Base-by-base conservation (phyloP, 257 asterid genomes). In the Voacanga thouarsii region DNA sequence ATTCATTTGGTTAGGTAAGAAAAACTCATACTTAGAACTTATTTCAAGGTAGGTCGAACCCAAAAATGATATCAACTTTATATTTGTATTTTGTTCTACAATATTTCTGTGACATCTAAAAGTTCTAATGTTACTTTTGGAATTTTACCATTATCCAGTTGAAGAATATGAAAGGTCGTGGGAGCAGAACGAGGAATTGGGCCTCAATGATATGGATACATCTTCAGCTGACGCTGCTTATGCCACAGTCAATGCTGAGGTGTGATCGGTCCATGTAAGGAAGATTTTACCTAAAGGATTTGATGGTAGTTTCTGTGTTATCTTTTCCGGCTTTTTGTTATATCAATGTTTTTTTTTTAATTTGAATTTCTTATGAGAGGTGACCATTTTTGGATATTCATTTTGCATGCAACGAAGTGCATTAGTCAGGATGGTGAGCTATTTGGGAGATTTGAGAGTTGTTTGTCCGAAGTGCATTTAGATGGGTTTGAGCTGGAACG, bases 141-240 rank as follows among this genome's bases (percentile, higher is more conserved):
- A 0, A 37, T 9, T 55, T 4, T 4, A 4, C 14, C 28, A 1
- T 30, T 18, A n/a, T 28, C 61, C 88, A 95, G 98, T 63, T 41
- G 96, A 90, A 87, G 98, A 90, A 64, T 96, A 93, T 3, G 97
- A 90, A 84, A 88, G 99, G 79, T 85, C 97, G 5, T 96, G 95
- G 97, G 98, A 96, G 87, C 98, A 93, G 80, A 93, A 96, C 4
- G 98, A 96, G 88, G 99, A 96, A 80, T 76, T 93, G 84, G 99
- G 99, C 71, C 91, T 96, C 1, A 93, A 92, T 63, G 99, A 93
- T 80, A 93, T 96, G 93, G 97, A 96, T 81, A 96, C 98, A 37
- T 86, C 99, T 77, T 80, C 88, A 6, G 96, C 96, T 6, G 97
- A 95, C 68, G 89, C 10, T n/a, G 95, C 98, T 53, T 91, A 90